phyloP scores from a whole-genome alignment of 1,284 basidiomycete species.

The Naganishia liquefaciens region DNA sequence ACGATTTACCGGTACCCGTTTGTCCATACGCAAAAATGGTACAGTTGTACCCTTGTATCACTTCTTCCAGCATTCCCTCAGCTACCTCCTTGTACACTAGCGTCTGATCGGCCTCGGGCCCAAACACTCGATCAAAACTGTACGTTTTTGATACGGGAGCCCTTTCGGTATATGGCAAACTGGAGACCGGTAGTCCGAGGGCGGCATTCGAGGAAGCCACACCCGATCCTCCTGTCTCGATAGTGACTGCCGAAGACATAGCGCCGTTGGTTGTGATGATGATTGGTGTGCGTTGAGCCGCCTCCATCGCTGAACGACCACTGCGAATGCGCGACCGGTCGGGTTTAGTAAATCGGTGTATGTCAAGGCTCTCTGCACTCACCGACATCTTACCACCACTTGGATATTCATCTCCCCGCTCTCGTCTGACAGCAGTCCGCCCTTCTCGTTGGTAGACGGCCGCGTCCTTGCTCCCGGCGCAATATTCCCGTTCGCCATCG shows the following conservation, averaged over 20 bases:
- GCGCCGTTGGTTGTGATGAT: constrained; percentile 75
- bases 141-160: constrained; percentile 69
- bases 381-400: constrained; percentile 85
- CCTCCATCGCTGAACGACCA: constrained; percentile 65
- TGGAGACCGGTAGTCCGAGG: constrained; percentile 34
- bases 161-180: constrained; percentile 32
- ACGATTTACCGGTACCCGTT: constrained; percentile 99
- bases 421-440: constrained; percentile 21
- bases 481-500: constrained; percentile 9
- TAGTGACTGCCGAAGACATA: constrained; percentile 70
- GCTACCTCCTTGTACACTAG: constrained; percentile 94
- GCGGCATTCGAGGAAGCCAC: constrained; percentile 60
- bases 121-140: constrained; percentile 90
- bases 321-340: constrained; percentile 56
- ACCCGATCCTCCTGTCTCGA: constrained; percentile 64
- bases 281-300: constrained; percentile 75
- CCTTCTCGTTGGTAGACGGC: background rate
- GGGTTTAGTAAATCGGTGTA: constrained; percentile 4
- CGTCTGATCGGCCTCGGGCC: constrained; percentile 94
- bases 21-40: constrained; percentile 99
- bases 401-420: constrained; percentile 67
- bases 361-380: constrained; percentile 39
- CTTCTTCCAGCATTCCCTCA: constrained; percentile 87
- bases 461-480: constrained; percentile 1
- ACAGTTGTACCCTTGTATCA: constrained; percentile 93